These are phyloP conservation scores for Penicillium sp. DNA, from an alignment of 2,329 filamentous ascomycete species.

Conservation along the genomic window DNA sequence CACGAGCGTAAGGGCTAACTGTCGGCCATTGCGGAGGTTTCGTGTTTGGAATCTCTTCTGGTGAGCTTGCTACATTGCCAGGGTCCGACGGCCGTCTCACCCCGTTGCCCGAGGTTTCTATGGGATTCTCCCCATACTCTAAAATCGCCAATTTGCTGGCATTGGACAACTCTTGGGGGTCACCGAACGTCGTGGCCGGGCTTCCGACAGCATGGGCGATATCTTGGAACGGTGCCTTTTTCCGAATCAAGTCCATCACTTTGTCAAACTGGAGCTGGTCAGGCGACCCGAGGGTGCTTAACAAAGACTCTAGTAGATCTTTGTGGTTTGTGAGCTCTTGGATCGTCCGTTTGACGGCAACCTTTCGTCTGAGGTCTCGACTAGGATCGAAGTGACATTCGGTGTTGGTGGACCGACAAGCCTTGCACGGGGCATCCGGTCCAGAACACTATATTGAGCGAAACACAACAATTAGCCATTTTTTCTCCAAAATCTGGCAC, in stretches of 20 bases:
- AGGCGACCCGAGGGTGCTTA: constrained; percentile 24
- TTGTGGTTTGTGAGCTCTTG: constrained; percentile 31
- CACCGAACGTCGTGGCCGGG: constrained; percentile 13
- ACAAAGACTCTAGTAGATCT: constrained; percentile 24
- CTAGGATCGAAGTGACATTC: constrained; percentile 32
- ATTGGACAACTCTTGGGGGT: constrained; percentile 8
- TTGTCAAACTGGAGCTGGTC: constrained; percentile 19
- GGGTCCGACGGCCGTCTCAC: constrained; percentile 9
- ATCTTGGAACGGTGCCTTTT: constrained; percentile 21
- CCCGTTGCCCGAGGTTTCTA: not conserved
- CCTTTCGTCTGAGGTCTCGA: constrained; percentile 32
- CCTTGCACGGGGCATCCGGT: constrained; percentile 29
- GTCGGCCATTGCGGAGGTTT: not conserved
- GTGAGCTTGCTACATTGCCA: constrained; percentile 4
- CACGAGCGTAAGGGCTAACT: constrained; percentile 19
- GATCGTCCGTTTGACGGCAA: constrained; percentile 29
- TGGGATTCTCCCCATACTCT: constrained; percentile 6
- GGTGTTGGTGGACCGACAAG: constrained; percentile 25
- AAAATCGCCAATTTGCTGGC: constrained; percentile 3
- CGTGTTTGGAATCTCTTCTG: constrained; percentile 4
- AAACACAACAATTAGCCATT: constrained; percentile 1
- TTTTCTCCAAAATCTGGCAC: not conserved
- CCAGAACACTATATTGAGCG: constrained; percentile 29
- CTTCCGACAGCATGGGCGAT: constrained; percentile 21
- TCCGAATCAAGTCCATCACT: constrained; percentile 24